Base-by-base conservation (phyloP, 2,329 filamentous ascomycete species). In the Didymella pinodella region DNA sequence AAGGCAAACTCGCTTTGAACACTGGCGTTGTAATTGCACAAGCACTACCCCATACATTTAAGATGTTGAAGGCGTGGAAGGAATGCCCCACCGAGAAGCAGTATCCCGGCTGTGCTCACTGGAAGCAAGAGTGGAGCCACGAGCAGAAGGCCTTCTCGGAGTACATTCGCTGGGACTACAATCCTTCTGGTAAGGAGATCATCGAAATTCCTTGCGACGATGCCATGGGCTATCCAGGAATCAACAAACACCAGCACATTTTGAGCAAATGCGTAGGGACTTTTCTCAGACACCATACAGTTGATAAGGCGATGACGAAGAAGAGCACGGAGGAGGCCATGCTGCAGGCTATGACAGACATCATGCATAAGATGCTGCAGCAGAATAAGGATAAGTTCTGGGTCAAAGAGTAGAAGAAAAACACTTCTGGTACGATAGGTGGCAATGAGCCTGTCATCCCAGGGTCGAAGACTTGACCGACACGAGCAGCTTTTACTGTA, bases 21-120 rank as follows among this genome's bases (percentile, higher is more conserved):
- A 77, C 73, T 0, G 79, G 79, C 7, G 74, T 80, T 38, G 61
- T 81, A 16, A 67, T 79, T 34, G 74, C 75, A 0, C 79, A 80
- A 57, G 64, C 64, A 41, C 46, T 70, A 6, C 61, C 65, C 11
- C 52, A 66, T 29, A 72, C 73, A 7, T 64, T 67, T 12, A 66
- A 69, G 12, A 68, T 77, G 61, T 54, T 77, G 41, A 49, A 63
- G 2, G 71, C 71, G 26, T 77, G 75, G 75, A 59, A 63, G 26
- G 64, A 67, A 3, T 77, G 74, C 51, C 69, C 73, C 8, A 63
- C 58, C 1, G 70, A 71, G 43, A 51, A 28, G 26, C 61, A 66
- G 8, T 75, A 73, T 44, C 57, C 63, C 2, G 66, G 66, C 0
- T 77, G 75, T 61, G 65, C 51, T 0, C 26, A 49, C 2, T 77